A percentile compares a stretch with the other conserved stretches of the same genome.
These are phyloP conservation scores for Paecilomyces fulvus DNA, from an alignment of 2,329 filamentous ascomycete species.

Conservation along the genomic window DNA sequence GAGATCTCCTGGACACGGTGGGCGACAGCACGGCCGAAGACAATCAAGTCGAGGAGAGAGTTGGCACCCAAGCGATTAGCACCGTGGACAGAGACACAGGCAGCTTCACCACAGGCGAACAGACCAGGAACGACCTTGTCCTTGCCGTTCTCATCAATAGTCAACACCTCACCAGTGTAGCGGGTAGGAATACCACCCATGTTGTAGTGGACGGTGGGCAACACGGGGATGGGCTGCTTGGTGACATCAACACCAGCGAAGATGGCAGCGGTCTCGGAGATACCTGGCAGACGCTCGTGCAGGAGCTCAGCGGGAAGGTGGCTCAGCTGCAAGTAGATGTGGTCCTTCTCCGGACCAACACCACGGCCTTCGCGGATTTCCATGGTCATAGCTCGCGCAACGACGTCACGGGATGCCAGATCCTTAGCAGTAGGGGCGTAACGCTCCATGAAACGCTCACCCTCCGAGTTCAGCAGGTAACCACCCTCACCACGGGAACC, in stretches of 20 bases:
- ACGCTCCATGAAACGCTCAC: slow-evolving; percentile 98
- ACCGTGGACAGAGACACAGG: slow-evolving; percentile 95
- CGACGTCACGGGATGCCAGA: slow-evolving; percentile 90
- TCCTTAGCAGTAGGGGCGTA: slow-evolving; percentile 98
- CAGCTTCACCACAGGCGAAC: slow-evolving; percentile 93
- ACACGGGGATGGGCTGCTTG: slow-evolving; percentile 92
- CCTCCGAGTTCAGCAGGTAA: slow-evolving; percentile 94
- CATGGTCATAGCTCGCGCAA: slow-evolving; percentile 95
- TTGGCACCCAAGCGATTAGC: slow-evolving; percentile 97
- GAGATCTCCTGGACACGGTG: slow-evolving; percentile 96
- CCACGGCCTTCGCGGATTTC: slow-evolving; percentile 96
- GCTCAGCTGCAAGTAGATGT: slow-evolving; percentile 96
- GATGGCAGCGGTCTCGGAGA: slow-evolving; percentile 95
- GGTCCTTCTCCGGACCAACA: slow-evolving; percentile 94
- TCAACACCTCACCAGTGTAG: slow-evolving; percentile 94
- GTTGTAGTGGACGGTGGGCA: slow-evolving; percentile 98
- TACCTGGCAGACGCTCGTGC: slow-evolving; percentile 93
- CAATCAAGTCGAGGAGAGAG: slow-evolving; percentile 93
- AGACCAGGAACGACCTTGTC: slow-evolving; percentile 92
- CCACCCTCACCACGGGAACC: slow-evolving; percentile 96
- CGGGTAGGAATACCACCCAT: slow-evolving; percentile 98
- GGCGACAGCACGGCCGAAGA: slow-evolving; percentile 94
- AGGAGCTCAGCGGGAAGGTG: slow-evolving; percentile 88
- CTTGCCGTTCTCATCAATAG: slow-evolving; percentile 73
- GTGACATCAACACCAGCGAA: slow-evolving; percentile 95